Evolutionary conservation across 108 stramenopile genomes (phyloP), one percentile per base, ranked within the genome.

Genomic region (Nitzschia sp.): DNA sequence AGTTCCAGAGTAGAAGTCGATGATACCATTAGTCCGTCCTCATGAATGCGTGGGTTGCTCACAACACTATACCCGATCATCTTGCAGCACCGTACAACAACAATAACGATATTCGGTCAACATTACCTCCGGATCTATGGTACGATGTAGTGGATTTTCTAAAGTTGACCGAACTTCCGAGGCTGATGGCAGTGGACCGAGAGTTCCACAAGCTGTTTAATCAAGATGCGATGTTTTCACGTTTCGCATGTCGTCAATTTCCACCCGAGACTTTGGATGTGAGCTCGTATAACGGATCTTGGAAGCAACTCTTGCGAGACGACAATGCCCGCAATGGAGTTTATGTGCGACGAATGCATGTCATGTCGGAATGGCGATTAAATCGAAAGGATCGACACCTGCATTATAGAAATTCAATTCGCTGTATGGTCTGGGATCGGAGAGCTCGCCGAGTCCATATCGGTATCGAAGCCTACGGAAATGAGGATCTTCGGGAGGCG

Each of bases 381-480:
- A 50, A 50, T 50, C 48, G 48, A 50, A 8, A 22, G 19, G 8
- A 50, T 50, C 17, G 4, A 16, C 13, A 4, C 4, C 48, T 21
- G 4, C 48, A 50, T 21, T 50, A 50, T n/a, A 22, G 8, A 5
- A 50, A 50, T 50, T 8, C 48, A 21, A 50, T 50, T 11, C 48
- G 48, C 8, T 50, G 48, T 21, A 50, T 50, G 48, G 21, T 50
- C 4, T 50, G 48, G 48, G 48, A 50, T 21, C 9, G 19, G 19
- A 11, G 21, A 21, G 21, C 4, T 19, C 9, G 19, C 4, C 9
- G 21, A 21, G 19, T 50, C 4, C 19, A 16, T n/a, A 11, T 50
- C 4, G 48, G 48, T 50, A 50, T 50, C 19, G 48, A 50, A 50
- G 48, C 48, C 19, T 50, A n/a, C 19, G 48, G 48, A 19, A 50